A percentile compares a stretch with the other conserved stretches of the same genome.
These are phyloP conservation scores for Nelumbo lutea DNA, from an alignment of 164 flowering plant genomes.

Conservation along the genomic window DNA sequence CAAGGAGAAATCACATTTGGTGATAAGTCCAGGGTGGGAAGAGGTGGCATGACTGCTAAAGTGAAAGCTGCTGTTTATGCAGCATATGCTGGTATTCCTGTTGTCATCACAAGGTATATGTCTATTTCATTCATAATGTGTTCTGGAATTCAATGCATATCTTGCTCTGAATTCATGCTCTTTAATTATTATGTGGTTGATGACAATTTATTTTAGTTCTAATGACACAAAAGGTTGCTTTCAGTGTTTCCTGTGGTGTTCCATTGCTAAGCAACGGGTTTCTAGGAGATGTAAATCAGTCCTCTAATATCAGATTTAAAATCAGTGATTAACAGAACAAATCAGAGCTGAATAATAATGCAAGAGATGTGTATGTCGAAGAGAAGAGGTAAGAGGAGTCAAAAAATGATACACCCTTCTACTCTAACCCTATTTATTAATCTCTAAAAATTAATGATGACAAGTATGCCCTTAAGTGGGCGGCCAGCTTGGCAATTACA, in stretches of 20 bases:
- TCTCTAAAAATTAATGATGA: too few relatives aligned
- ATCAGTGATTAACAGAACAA: too few relatives aligned
- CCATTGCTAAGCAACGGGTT: too few relatives aligned
- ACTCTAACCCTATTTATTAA: too few relatives aligned
- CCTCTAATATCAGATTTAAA: too few relatives aligned
- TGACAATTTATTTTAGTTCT: background rate
- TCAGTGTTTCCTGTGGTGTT: background rate
- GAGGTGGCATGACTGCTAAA: slow-evolving; percentile 99
- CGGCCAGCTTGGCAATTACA: too few relatives aligned
- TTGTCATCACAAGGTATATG: slow-evolving; percentile 78
- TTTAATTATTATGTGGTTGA: background rate
- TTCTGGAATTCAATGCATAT: background rate
- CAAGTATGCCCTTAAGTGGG: too few relatives aligned
- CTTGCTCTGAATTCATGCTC: background rate
- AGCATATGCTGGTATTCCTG: slow-evolving; percentile 88
- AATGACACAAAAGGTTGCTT: background rate
- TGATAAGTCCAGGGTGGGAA: slow-evolving; percentile 92
- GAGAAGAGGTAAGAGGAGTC: too few relatives aligned
- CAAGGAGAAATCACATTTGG: slow-evolving; percentile 84
- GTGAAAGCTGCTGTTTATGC: slow-evolving; percentile 96
- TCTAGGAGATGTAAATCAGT: too few relatives aligned
- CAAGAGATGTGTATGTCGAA: too few relatives aligned
- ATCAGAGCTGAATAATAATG: too few relatives aligned
- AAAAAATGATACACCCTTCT: too few relatives aligned
- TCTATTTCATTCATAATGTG: background rate